Percentiles rank a stretch among this genome's conserved stretches.
Conservation (phyloP, 1,284 basidiomycete genomes). For the Trichosporon sp. region DNA sequence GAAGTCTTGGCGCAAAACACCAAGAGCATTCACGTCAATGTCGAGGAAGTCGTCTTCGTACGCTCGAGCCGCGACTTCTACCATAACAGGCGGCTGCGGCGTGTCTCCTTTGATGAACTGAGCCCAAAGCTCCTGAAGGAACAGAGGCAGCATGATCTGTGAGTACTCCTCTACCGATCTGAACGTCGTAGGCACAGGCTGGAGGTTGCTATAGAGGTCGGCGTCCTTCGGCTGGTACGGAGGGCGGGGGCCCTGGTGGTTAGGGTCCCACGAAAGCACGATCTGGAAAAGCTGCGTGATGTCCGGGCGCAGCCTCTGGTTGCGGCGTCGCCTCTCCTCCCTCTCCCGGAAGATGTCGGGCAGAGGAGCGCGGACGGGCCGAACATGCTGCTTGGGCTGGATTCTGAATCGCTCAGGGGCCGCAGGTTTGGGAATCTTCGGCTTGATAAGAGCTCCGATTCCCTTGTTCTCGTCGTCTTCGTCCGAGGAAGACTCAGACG, state of each 20-base stretch:
- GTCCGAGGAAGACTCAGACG: slow-evolving; percentile 51
- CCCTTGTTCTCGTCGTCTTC: slow-evolving; percentile 59
- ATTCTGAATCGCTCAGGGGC: slow-evolving; percentile 47
- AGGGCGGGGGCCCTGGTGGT: slow-evolving; percentile 58
- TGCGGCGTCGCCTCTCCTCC: slow-evolving; percentile 60
- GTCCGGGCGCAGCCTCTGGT: slow-evolving; percentile 75
- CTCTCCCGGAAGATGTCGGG: slow-evolving; percentile 32
- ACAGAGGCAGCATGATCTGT: slow-evolving; percentile 74
- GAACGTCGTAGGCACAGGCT: slow-evolving; percentile 65
- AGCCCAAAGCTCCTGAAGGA: slow-evolving; percentile 88
- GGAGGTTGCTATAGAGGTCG: slow-evolving; percentile 37
- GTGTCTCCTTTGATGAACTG: slow-evolving; percentile 76
- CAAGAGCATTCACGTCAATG: slow-evolving; percentile 46
- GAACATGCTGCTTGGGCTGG: slow-evolving; percentile 57
- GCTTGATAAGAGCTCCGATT: slow-evolving; percentile 61
- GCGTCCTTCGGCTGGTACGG: slow-evolving; percentile 56
- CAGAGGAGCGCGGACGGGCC: slow-evolving; percentile 12
- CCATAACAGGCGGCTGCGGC: slow-evolving; percentile 57
- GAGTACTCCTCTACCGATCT: slow-evolving; percentile 65
- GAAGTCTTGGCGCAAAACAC: slow-evolving; percentile 63
- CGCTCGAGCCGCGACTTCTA: slow-evolving; percentile 60
- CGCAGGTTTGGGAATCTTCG: slow-evolving; percentile 45
- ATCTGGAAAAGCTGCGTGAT: slow-evolving; percentile 70
- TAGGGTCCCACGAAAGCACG: slow-evolving; percentile 84
- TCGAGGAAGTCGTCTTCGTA: slow-evolving; percentile 49